These are phyloP conservation scores for Blastocystis sp. DNA, from an alignment of 352 stramenopile genomes.

Conservation along the genomic window DNA sequence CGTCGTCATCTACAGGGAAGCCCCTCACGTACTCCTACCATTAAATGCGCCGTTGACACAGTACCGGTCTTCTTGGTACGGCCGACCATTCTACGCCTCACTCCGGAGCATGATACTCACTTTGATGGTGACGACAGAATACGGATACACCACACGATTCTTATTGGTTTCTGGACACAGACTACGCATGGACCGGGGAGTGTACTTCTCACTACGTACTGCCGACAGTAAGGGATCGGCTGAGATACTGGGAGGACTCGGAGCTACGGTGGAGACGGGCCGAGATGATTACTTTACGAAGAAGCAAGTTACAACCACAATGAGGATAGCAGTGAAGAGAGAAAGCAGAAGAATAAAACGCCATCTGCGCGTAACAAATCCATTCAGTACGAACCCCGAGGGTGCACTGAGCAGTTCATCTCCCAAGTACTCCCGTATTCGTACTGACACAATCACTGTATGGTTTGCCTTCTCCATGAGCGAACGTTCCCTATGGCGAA, in stretches of 20 bases:
- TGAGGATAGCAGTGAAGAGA: constrained; percentile 20
- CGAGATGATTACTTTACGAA: constrained; percentile 20
- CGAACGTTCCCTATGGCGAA: no score
- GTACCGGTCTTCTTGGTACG: constrained; percentile 60
- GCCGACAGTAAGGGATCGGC: neutral
- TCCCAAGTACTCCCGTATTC: neutral
- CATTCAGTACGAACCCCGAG: neutral
- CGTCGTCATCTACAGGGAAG: neutral
- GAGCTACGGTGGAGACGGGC: neutral
- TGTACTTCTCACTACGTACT: neutral
- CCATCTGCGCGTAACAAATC: constrained; percentile 5
- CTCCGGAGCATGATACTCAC: neutral
- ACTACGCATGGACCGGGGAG: neutral
- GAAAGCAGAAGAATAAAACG: neutral
- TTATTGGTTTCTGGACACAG: constrained; percentile 31
- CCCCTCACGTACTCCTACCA: neutral
- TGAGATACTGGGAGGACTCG: constrained; percentile 2
- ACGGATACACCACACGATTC: constrained; percentile 34
- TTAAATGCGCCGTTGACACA: constrained; percentile 23
- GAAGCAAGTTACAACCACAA: neutral
- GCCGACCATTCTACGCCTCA: constrained; percentile 28
- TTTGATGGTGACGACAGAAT: constrained; percentile 21
- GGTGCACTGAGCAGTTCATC: neutral
- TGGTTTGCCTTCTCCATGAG: neutral
- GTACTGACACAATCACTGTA: neutral